phyloP scores from a whole-genome alignment of 2,329 filamentous ascomycete species.

The Verticillium nubilum region DNA sequence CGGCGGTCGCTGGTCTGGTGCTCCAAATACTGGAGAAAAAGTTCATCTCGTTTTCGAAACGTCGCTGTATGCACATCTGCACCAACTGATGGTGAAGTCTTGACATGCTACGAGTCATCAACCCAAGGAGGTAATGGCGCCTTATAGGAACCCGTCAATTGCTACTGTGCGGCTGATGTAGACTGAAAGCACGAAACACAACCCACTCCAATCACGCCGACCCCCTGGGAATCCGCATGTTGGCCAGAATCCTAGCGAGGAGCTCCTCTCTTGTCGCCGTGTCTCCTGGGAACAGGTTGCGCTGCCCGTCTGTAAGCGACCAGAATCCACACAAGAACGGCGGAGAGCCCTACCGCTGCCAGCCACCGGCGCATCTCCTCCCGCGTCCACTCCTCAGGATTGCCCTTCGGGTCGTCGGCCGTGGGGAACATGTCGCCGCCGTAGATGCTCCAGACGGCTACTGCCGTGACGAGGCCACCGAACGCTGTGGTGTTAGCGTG shows the following conservation, averaged over 20 bases:
- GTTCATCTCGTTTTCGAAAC: not conserved
- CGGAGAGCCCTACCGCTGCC: constrained; percentile 55
- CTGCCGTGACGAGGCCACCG: constrained; percentile 73
- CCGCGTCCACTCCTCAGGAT: constrained; percentile 66
- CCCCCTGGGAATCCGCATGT: constrained; percentile 35
- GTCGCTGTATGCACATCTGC: not conserved
- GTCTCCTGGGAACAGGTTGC: constrained; percentile 39
- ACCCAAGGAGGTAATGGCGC: no score
- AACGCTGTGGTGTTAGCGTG: constrained; percentile 53
- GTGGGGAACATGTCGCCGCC: constrained; percentile 78
- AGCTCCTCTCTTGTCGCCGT: constrained; percentile 39
- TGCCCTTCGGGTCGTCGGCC: constrained; percentile 69
- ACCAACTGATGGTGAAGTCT: not conserved
- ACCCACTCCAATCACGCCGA: not conserved
- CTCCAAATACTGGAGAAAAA: not conserved
- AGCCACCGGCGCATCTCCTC: constrained; percentile 81
- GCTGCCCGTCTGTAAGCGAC: constrained; percentile 23
- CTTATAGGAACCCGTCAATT: not conserved
- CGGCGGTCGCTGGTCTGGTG: not conserved
- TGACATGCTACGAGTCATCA: not conserved
- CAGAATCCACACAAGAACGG: not conserved
- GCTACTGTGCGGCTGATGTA: no score
- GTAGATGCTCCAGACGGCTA: constrained; percentile 80
- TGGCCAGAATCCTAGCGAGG: constrained; percentile 38
- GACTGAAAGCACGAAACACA: not conserved